These are phyloP conservation scores for Leptomonas seymouri DNA, from an alignment of 208 protist species.

Conservation along the genomic window DNA sequence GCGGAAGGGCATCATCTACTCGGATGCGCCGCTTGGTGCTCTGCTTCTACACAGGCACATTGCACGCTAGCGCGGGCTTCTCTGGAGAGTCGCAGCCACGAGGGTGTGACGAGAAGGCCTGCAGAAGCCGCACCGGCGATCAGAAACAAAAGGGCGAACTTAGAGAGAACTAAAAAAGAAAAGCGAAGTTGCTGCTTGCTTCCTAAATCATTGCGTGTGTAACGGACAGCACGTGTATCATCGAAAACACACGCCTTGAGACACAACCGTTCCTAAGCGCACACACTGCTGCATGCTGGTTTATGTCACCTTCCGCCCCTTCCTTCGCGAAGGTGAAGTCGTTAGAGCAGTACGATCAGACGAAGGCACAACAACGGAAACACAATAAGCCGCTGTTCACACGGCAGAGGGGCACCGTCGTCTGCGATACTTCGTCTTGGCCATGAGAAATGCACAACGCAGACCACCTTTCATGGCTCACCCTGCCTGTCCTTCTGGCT, in stretches of 20 bases:
- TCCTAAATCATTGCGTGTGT: slow-evolving; percentile 18
- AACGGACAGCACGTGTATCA: slow-evolving; percentile 5
- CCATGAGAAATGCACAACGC: no score
- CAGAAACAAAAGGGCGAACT: background rate
- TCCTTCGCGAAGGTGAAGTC: background rate
- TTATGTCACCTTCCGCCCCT: background rate
- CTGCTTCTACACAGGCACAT: no score
- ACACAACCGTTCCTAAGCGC: background rate
- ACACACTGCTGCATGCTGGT: background rate
- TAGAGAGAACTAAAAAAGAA: slow-evolving; percentile 6
- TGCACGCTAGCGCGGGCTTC: no score
- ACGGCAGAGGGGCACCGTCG: no score
- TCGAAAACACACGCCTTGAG: background rate
- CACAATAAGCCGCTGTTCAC: no score
- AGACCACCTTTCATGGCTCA: background rate
- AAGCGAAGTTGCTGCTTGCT: slow-evolving; percentile 10
- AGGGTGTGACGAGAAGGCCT: no score
- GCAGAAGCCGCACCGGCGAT: background rate
- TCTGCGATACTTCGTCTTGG: no score
- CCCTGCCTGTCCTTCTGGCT: background rate
- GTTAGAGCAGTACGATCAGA: no score
- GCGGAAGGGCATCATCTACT: background rate
- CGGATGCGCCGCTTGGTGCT: background rate
- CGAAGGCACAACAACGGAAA: no score
- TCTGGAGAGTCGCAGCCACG: no score